These are phyloP conservation scores for Rutidosis leptorrhynchoides DNA, from an alignment of 129 eudicot species.

Conservation along the genomic window DNA sequence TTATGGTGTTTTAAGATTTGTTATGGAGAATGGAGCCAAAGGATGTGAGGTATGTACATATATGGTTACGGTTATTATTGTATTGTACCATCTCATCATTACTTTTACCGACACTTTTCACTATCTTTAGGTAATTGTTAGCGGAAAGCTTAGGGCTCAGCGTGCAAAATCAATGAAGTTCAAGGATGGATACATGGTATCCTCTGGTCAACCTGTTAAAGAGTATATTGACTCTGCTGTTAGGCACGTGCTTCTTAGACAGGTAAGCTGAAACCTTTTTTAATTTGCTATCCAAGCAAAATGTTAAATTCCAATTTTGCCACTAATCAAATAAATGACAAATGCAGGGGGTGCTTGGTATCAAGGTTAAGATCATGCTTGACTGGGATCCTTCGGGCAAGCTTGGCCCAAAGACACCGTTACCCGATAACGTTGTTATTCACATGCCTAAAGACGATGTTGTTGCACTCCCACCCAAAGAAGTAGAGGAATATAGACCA, in stretches of 20 bases:
- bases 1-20: slow-evolving; percentile 68
- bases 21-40: slow-evolving; percentile 75
- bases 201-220: slow-evolving; percentile 68
- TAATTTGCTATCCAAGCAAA: not conserved
- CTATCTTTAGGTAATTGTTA: slow-evolving; percentile 46
- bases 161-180: slow-evolving; percentile 78
- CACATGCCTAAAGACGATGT: slow-evolving; percentile 49
- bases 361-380: slow-evolving; percentile 62
- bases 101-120: not conserved
- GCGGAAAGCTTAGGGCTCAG: slow-evolving; percentile 69
- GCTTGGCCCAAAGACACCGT: slow-evolving; percentile 60
- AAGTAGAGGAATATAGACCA: slow-evolving; percentile 37
- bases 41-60: slow-evolving; percentile 60
- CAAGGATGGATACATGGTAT: slow-evolving; percentile 72
- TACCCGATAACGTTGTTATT: slow-evolving; percentile 52
- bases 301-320: not conserved
- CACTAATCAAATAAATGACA: no score
- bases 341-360: slow-evolving; percentile 63
- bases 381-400: slow-evolving; percentile 62
- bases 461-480: slow-evolving; percentile 30
- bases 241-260: slow-evolving; percentile 70
- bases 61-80: not conserved
- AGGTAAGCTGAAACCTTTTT: slow-evolving; percentile 25
- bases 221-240: slow-evolving; percentile 72
- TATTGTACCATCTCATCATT: not conserved